Evolutionary conservation across 2,329 filamentous ascomycete species (phyloP), one percentile per base, ranked within the genome.

Genomic region (Botrytis fabae): DNA sequence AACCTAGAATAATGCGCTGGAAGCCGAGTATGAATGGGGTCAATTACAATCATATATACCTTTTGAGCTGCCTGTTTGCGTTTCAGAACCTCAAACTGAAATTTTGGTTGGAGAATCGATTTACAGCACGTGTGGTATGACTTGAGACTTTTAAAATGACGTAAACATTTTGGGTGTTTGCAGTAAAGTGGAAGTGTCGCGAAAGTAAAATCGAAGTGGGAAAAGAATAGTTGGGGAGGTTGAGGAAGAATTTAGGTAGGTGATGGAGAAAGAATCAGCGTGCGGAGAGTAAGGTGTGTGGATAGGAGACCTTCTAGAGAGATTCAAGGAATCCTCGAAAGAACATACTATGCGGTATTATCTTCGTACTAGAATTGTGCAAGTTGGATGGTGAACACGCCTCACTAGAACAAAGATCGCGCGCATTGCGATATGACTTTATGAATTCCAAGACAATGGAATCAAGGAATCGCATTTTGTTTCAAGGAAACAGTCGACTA

Each of bases 21-120:
- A 54, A 54, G 12, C 12, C n/a, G 48, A n/a, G 0, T 54, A n/a
- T n/a, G 0, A n/a, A 51, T 25, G 22, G 4, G 2, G 0, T 7
- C 5, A 51, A 51, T n/a, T 25, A 3, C 2, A 2, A 54, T n/a
- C 16, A 5, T 54, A 12, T 54, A 14, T 54, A 2, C 5, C 12
- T 51, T 25, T 54, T 16, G 12, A 3, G 12, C 12, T 28, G 28
- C 3, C 7, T 57, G 7, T 32, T 22, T 62, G 12, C 1, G 4
- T 10, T 61, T 8, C 1, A 8, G 35, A 22, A 8, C 14, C 5
- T n/a, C 4, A 1, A 16, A 6, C 22, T 16, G 12, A 4, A 8
- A 9, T 22, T n/a, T 6, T 40, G 12, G 22, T 14, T 61, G 25
- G 2, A 40, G 2, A 22, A 6, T 40, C 25, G 3, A 18, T 16